These are phyloP conservation scores for Castanopsis chinensis DNA, from an alignment of 306 rosid species.

Conservation along the genomic window DNA sequence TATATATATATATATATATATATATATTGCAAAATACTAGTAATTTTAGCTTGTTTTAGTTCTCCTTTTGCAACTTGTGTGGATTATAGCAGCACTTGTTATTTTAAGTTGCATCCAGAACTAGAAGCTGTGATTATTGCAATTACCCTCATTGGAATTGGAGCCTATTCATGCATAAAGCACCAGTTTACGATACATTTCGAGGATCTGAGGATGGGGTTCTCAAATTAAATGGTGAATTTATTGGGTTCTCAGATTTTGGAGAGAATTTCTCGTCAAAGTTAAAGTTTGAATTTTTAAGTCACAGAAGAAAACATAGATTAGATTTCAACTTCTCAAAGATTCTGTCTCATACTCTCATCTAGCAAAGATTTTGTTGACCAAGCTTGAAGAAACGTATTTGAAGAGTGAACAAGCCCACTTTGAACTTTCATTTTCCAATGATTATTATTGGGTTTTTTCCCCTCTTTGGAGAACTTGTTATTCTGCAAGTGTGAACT, in stretches of 20 bases:
- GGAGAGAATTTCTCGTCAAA: slow-evolving; percentile 27
- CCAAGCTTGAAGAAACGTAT: slow-evolving; percentile 44
- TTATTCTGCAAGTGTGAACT: neutral
- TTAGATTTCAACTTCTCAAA: slow-evolving; percentile 38
- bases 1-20: too few species aligned
- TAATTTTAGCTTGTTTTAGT: too few species aligned
- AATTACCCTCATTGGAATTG: neutral
- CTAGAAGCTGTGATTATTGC: neutral
- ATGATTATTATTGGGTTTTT: neutral
- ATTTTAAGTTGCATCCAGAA: too few species aligned
- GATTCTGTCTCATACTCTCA: neutral
- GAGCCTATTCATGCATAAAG: neutral
- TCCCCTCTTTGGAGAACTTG: neutral
- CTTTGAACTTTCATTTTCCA: slow-evolving; percentile 4
- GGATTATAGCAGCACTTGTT: neutral
- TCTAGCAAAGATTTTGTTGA: slow-evolving; percentile 22
- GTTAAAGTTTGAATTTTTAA: slow-evolving; percentile 30
- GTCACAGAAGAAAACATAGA: slow-evolving; percentile 6
- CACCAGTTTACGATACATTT: slow-evolving; percentile 2
- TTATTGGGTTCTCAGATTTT: slow-evolving; percentile 47
- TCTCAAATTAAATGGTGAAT: slow-evolving; percentile 30
- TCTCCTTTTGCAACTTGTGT: neutral
- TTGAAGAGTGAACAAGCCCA: slow-evolving; percentile 68
- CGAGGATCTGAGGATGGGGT: slow-evolving; percentile 41
- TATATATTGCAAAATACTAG: neutral